Conservation (phyloP, 1,139 yeast species). For the Pneumocystis oryctolagi region DNA sequence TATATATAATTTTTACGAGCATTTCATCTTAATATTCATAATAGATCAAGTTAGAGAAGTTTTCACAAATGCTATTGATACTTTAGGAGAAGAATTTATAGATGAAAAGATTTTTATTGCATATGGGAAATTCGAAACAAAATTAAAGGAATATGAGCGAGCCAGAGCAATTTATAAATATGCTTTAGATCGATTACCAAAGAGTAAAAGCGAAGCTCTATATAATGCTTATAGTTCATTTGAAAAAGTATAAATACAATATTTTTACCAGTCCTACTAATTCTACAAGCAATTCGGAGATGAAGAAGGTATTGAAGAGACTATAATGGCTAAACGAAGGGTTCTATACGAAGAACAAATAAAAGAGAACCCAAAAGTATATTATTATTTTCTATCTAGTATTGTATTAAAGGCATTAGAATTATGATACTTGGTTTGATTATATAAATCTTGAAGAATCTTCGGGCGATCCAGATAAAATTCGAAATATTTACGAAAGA, state of each 20-base stretch:
- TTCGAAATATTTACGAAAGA: slow-evolving; percentile 31
- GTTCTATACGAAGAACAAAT: slow-evolving; percentile 40
- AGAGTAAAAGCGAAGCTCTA: slow-evolving; percentile 29
- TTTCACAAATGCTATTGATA: slow-evolving; percentile 53
- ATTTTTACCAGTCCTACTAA: not conserved
- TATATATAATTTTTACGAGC: not conserved
- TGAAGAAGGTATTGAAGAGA: slow-evolving; percentile 37
- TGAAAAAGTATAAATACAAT: slow-evolving; percentile 30
- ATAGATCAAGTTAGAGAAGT: slow-evolving; percentile 40
- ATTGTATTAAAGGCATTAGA: slow-evolving; percentile 17
- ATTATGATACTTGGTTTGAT: slow-evolving; percentile 75
- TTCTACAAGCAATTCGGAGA: slow-evolving; percentile 35
- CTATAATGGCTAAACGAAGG: slow-evolving; percentile 40
- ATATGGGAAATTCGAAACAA: slow-evolving; percentile 67
- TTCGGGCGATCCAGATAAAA: slow-evolving; percentile 20
- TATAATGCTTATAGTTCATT: slow-evolving; percentile 40
- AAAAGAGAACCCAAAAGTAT: slow-evolving; percentile 27
- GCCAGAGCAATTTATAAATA: slow-evolving; percentile 46
- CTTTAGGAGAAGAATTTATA: slow-evolving; percentile 26
- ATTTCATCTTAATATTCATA: not conserved
- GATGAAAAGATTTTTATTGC: slow-evolving; percentile 31
- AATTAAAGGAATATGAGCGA: slow-evolving; percentile 48
- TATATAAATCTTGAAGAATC: slow-evolving; percentile 38
- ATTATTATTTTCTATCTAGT: not conserved
- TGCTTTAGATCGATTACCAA: slow-evolving; percentile 37